Evolutionary conservation across 2,329 filamentous ascomycete genomes (phyloP), one percentile per base, ranked within the genome.

Genomic region (Raffaelea ambrosiae): DNA sequence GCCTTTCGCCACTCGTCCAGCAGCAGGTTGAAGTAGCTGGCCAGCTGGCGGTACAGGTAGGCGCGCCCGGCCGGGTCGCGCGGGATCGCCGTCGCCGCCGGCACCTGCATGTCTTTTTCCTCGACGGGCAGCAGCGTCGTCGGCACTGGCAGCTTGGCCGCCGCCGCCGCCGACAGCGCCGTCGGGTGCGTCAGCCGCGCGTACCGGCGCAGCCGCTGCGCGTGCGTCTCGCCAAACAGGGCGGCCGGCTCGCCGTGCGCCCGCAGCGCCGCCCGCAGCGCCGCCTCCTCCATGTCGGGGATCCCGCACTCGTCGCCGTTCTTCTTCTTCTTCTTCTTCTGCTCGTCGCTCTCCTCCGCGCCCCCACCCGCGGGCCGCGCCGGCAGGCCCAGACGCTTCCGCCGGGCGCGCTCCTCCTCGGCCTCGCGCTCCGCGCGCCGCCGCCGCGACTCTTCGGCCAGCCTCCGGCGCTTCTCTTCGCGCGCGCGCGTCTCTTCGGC

Each of bases 21-120:
- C n/a, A 98, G 81, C 81, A 98, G 88, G 46, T 87, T 94, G 69
- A 98, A 97, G 71, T 96, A 98, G 43, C 87, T 93, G 19, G 86
- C 87, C 48, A 98, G 74, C 65, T 98, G 91, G 11, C 91, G 77
- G 69, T 85, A 91, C 38, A 98, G 70, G 65, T 85, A 89, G 40
- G 76, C 70, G 41, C 81, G 78, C 0, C 72, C 85, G 38, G 82
- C 78, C 19, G 69, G 70, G 56, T 90, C 85, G 57, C 76, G 19
- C 36, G 54, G 50, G 10, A 55, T 49, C 35, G 44, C 48, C 2
- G 87, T 68, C 40, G 70, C 72, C 16, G 74, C 71, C 2, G 79
- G 70, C 21, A 97, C 81, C 64, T 90, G 91, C 88, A 96, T 95
- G 56, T 95, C 83, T 62, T 82, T 81, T 66, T 94, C 90, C 8